Base-by-base conservation (phyloP, 2,329 filamentous ascomycete genomes). In the Diplodia mutila region DNA sequence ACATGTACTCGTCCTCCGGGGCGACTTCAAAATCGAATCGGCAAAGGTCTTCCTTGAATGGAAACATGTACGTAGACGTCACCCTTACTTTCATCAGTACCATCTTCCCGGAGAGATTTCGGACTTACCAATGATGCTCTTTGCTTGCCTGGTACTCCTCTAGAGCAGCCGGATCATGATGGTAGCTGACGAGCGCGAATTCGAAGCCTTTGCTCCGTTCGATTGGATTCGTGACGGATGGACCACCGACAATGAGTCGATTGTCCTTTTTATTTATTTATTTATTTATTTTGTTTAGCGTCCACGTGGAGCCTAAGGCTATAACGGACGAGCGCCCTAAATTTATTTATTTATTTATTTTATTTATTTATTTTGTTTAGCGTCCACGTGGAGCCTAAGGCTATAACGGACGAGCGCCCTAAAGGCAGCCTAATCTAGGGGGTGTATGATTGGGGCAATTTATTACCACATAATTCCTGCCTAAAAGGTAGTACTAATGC, bases 11-110 rank as follows among this genome's bases (percentile, higher is more conserved):
- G 68, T 82, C 80, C 52, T 79, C 78, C 11, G 73, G 68, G 3
- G 80, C 79, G 25, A 85, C 81, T 65, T 87, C 84, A 69, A 87
- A 86, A 70, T 87, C 85, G 71, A 86, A 87, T 21, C 85, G 77
- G 18, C 80, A 79, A 1, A 87, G 74, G 67, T 86, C 84, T 61
- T 87, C 84, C 21, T 82, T 83, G 70, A 80, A 87, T 0, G 85
- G 85, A 74, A 82, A 85, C 8, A 87, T 74, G 61, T 83, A 84
- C 3, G 78, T 81, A 34, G 78, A 81, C 0, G 85, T 86, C 0
- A 86, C 83, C 61, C 85, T 87, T 21, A 18, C 2, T n/a, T 18
- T 3, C 16, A 32, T 66, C 27, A 9, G 67, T 14, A 14, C 14
- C 48, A 42, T 8, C 11, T 21, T 21, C 52, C 49, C 14, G 23